Evolutionary conservation across 83 land plant genomes (phyloP), one percentile per base, ranked within the genome.

Genomic region (Larix sibirica): DNA sequence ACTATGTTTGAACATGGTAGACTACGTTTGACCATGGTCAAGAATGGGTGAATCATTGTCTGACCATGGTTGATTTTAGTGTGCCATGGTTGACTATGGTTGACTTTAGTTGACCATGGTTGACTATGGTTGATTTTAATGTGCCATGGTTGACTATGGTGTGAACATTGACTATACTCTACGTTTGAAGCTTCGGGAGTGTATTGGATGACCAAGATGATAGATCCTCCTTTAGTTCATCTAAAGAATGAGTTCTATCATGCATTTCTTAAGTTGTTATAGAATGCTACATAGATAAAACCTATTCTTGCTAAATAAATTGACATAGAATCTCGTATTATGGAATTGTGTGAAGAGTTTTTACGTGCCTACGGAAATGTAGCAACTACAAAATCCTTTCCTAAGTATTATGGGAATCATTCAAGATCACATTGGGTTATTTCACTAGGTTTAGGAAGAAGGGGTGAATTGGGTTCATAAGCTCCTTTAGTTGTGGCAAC

Each of bases 221-320:
- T 28, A 26, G 96, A 93, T 36, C 99, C 99, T 61, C 98, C 99
- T 4, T 59, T 94, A 64, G 91, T 98, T 80, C 92, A 90, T 47
- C 90, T 96, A 82, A 96, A 96, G 78, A 98, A 90, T 85, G 99
- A 98, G 71, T 80, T 97, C 2, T 84, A 94, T 82, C 96, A 98
- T 36, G 93, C 81, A n/a, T 90, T 88, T 84, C 91, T 98, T 44
- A 92, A 88, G 63, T 81, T 98, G 84, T 83, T 98, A 58, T 92
- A 96, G 59, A 75, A 79, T 17, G 71, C 93, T n/a, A 84, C 94
- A 2, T 18, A 54, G 7, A 87, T 85, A 40, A 90, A 89, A 17
- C 93, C 94, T 44, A 75, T 77, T 50, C 62, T 89, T 36, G 79
- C 92, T 3, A 87, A 87, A 18, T 88, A 88, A 38, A 87, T 90